These are phyloP conservation scores for Euphrasia arctica DNA, from an alignment of 305 asterid species.

Conservation along the genomic window DNA sequence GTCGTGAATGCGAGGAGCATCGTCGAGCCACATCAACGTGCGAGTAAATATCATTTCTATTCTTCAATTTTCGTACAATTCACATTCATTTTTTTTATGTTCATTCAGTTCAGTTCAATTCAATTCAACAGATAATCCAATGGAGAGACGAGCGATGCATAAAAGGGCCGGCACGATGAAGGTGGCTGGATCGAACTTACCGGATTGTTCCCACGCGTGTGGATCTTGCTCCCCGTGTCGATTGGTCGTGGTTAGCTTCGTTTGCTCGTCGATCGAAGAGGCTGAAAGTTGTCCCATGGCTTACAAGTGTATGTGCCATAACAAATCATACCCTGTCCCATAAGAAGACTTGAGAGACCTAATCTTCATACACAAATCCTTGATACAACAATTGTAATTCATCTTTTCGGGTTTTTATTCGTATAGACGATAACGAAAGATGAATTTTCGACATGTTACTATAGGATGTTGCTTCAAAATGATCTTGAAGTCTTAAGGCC, in stretches of 20 bases:
- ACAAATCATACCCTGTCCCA: slow-evolving; percentile 88
- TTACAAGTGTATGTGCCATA: slow-evolving; percentile 85
- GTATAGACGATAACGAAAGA: too few relatives aligned
- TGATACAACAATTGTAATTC: too few relatives aligned
- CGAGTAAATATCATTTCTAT: slow-evolving; percentile 26
- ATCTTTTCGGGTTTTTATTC: too few relatives aligned
- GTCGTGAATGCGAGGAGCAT: slow-evolving; percentile 45
- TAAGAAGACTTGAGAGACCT: slow-evolving; percentile 15
- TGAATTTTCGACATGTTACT: too few relatives aligned
- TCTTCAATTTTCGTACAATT: too few relatives aligned
- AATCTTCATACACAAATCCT: too few relatives aligned
- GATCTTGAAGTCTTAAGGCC: background rate
- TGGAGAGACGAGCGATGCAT: slow-evolving; percentile 18
- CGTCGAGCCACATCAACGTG: slow-evolving; percentile 31
- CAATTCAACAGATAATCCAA: slow-evolving; percentile 27
- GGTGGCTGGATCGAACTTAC: slow-evolving; percentile 73
- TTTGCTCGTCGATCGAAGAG: slow-evolving; percentile 77
- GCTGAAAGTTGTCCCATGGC: slow-evolving; percentile 96
- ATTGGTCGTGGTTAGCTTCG: slow-evolving; percentile 83
- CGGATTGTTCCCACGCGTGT: slow-evolving; percentile 89
- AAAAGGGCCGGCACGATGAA: slow-evolving; percentile 44
- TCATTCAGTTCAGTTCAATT: too few relatives aligned
- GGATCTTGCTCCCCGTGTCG: slow-evolving; percentile 89
- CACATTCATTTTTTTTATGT: too few relatives aligned
- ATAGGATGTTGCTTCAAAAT: too few relatives aligned